Percentiles rank a stretch among this genome's conserved stretches.
Conservation (phyloP, 345 rosid species). For the Isatis tinctoria region DNA sequence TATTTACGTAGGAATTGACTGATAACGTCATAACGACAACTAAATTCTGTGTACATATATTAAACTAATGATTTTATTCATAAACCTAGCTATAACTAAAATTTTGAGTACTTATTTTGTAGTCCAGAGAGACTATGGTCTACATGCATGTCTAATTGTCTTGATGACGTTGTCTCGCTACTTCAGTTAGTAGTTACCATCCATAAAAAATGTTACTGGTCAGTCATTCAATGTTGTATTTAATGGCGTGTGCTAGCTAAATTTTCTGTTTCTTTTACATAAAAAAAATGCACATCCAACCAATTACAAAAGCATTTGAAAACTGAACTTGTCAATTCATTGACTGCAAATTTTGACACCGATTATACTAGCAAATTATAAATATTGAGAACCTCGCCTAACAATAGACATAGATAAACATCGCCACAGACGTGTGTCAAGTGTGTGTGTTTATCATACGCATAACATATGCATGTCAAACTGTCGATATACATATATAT, state of each 20-base stretch:
- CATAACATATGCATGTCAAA: neutral
- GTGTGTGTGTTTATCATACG: neutral
- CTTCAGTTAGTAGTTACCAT: neutral
- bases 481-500: neutral
- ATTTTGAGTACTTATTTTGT: neutral
- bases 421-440: too few relatives aligned
- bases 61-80: neutral
- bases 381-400: neutral
- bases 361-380: neutral
- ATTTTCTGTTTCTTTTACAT: neutral
- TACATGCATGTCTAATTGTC: neutral
- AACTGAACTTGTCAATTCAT: neutral
- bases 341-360: neutral
- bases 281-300: neutral
- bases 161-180: neutral
- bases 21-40: slow-evolving; percentile 11
- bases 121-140: neutral
- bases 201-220: neutral
- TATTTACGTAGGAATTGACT: neutral
- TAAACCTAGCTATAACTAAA: neutral
- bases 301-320: neutral
- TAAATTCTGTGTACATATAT: neutral
- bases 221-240: slow-evolving; percentile 9
- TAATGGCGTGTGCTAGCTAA: neutral
- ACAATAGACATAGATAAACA: neutral